Conservation (phyloP, 2,329 filamentous ascomycete species). For the Bretziella fagacearum region DNA sequence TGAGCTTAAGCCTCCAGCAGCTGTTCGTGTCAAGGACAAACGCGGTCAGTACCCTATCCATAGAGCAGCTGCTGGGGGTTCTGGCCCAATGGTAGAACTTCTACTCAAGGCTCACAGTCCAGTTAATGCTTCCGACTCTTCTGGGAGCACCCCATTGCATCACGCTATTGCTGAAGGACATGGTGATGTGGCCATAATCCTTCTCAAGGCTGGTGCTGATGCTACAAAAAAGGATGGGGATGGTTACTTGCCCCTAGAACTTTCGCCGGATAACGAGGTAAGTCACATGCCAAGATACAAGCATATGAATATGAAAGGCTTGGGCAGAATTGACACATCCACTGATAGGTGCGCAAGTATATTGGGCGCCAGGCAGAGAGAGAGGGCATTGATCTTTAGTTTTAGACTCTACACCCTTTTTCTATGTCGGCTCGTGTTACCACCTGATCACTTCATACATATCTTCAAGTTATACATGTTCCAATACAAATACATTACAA, state of each 20-base stretch:
- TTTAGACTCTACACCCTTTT: too few relatives aligned
- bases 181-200: constrained; percentile 64
- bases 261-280: constrained; percentile 76
- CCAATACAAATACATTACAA: not conserved
- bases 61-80: constrained; percentile 77
- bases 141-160: constrained; percentile 78
- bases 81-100: constrained; percentile 68
- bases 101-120: constrained; percentile 64
- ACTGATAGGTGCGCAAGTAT: constrained; percentile 51
- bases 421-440: too few relatives aligned
- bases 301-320: not conserved
- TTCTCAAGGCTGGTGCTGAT: constrained; percentile 76
- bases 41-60: constrained; percentile 84
- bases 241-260: constrained; percentile 55
- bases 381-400: constrained; percentile 48
- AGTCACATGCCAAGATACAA: not conserved
- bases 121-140: constrained; percentile 63
- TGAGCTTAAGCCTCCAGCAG: constrained; percentile 49
- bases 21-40: constrained; percentile 64
- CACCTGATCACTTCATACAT: too few relatives aligned
- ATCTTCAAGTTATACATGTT: not conserved
- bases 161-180: constrained; percentile 67
- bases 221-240: constrained; percentile 57
- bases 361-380: constrained; percentile 63
- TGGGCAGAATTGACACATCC: not conserved